phyloP scores from a whole-genome alignment of 345 rosid species.

The Dipteronia dyeriana region DNA sequence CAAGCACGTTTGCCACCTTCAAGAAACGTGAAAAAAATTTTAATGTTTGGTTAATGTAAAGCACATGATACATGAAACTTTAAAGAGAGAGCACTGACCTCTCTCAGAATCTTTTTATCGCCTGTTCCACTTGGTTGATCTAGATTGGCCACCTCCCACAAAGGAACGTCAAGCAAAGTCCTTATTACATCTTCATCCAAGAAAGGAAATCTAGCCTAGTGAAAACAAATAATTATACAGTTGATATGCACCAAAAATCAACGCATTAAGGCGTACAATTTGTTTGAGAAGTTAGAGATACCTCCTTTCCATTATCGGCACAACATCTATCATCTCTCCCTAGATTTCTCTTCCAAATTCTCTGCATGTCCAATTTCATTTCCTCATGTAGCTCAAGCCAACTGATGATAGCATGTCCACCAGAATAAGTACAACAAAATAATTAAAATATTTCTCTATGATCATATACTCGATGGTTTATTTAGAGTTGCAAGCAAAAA shows the following conservation, averaged over 20 bases:
- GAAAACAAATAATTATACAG: neutral
- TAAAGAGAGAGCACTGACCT: slow-evolving; percentile 47
- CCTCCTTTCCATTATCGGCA: slow-evolving; percentile 92
- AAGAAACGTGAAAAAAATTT: slow-evolving; percentile 16
- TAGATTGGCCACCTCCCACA: slow-evolving; percentile 86
- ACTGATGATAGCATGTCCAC: slow-evolving; percentile 35
- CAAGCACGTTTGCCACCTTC: slow-evolving; percentile 84
- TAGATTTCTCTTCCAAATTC: slow-evolving; percentile 95
- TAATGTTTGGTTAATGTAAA: neutral
- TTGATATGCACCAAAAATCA: neutral
- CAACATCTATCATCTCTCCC: slow-evolving; percentile 97
- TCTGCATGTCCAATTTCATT: slow-evolving; percentile 97
- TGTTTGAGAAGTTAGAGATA: slow-evolving; percentile 19
- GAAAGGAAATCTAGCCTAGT: slow-evolving; percentile 91
- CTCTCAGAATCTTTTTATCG: slow-evolving; percentile 89
- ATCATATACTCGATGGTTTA: neutral
- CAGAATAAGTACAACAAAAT: neutral
- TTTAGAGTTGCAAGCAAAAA: neutral
- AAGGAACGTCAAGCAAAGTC: slow-evolving; percentile 73
- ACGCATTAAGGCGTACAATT: neutral
- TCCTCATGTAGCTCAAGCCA: slow-evolving; percentile 84
- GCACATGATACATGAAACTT: slow-evolving; percentile 1
- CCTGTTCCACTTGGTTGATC: slow-evolving; percentile 94
- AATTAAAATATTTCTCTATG: neutral
- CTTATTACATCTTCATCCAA: slow-evolving; percentile 91